A percentile compares a stretch with the other conserved stretches of the same genome.
phyloP scores from a whole-genome alignment of 176 grass and related monocot genomes.

The Luzula sylvatica region DNA sequence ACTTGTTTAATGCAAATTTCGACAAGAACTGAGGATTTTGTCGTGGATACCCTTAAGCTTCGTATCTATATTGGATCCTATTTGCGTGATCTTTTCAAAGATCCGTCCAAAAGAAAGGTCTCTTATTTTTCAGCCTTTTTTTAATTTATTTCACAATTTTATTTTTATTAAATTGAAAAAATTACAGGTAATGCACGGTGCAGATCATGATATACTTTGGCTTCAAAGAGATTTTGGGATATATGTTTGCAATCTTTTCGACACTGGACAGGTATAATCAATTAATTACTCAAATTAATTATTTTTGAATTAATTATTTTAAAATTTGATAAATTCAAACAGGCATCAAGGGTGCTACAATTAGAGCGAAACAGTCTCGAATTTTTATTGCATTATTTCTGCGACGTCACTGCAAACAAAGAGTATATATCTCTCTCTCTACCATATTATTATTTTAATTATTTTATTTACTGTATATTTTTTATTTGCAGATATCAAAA shows the following conservation, averaged over 20 bases:
- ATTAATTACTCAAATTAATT: background rate
- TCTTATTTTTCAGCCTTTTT: constrained; percentile 9
- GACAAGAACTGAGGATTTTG: constrained; percentile 93
- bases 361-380: constrained; percentile 92
- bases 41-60: constrained; percentile 90
- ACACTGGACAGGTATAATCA: constrained; percentile 84
- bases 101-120: constrained; percentile 88
- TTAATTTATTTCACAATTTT: constrained; percentile 11
- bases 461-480: constrained; percentile 14
- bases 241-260: constrained; percentile 90
- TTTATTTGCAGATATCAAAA: constrained; percentile 82
- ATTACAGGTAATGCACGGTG: constrained; percentile 84
- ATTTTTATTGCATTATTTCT: constrained; percentile 74
- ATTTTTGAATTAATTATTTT: constrained; percentile 12
- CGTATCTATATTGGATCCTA: constrained; percentile 66
- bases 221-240: constrained; percentile 83
- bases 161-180: constrained; percentile 15
- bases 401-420: constrained; percentile 83
- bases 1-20: constrained; percentile 99
- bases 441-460: constrained; percentile 4
- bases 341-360: constrained; percentile 87
- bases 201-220: constrained; percentile 95
- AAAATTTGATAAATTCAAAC: constrained; percentile 15
- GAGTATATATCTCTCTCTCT: constrained; percentile 22
- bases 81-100: constrained; percentile 67